phyloP scores from a whole-genome alignment of 2,329 filamentous ascomycete genomes.

The Capronia epimyces region DNA sequence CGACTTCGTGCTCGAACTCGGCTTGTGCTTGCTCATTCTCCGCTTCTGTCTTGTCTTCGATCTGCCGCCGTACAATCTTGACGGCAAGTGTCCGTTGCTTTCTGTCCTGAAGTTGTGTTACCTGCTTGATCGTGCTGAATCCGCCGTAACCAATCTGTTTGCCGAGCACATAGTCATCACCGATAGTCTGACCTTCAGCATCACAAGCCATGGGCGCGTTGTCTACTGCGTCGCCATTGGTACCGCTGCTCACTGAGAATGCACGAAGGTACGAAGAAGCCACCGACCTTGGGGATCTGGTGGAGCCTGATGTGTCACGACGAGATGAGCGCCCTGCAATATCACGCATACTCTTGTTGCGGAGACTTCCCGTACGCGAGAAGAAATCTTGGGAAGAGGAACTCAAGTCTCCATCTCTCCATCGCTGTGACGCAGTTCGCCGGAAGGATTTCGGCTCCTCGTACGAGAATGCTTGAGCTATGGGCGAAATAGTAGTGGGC shows the following conservation, averaged over 20 bases:
- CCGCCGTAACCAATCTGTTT: slow-evolving; percentile 61
- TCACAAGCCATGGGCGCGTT: slow-evolving; percentile 49
- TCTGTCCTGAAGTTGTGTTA: slow-evolving; percentile 55
- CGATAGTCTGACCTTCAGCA: slow-evolving; percentile 63
- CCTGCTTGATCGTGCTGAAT: slow-evolving; percentile 63
- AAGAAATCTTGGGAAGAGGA: slow-evolving; percentile 34
- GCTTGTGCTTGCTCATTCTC: slow-evolving; percentile 62
- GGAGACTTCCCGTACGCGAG: slow-evolving; percentile 26
- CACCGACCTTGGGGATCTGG: slow-evolving; percentile 51
- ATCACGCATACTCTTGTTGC: slow-evolving; percentile 22
- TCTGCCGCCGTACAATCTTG: slow-evolving; percentile 61
- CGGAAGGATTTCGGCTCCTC: slow-evolving; percentile 23
- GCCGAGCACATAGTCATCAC: slow-evolving; percentile 61
- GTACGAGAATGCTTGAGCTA: slow-evolving; percentile 24
- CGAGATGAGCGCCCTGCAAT: slow-evolving; percentile 20
- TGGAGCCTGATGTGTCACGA: slow-evolving; percentile 35
- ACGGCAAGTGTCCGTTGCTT: slow-evolving; percentile 53
- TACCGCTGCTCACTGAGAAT: slow-evolving; percentile 46
- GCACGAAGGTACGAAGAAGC: slow-evolving; percentile 51
- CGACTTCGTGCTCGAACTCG: slow-evolving; percentile 64
- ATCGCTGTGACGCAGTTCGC: slow-evolving; percentile 28
- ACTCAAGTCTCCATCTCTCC: slow-evolving; percentile 33
- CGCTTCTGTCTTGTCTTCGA: slow-evolving; percentile 50
- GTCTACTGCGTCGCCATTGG: slow-evolving; percentile 25
- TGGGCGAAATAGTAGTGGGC: slow-evolving; percentile 18